Conservation (phyloP, 2,329 filamentous ascomycete genomes). For the Anthostomella pinea region DNA sequence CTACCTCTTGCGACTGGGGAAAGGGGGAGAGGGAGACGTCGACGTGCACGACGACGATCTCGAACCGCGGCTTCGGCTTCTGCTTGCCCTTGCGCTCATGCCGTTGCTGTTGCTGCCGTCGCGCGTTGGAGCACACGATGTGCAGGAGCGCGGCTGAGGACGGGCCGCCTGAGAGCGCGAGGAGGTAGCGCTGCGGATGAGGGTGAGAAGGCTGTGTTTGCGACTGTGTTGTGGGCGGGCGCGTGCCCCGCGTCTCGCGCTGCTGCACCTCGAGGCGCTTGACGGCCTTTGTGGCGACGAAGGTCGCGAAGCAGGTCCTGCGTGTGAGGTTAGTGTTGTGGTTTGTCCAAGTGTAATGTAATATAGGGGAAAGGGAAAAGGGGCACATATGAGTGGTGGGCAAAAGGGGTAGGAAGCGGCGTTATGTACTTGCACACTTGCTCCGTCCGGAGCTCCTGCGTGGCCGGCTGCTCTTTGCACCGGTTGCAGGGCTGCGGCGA, state of each 20-base stretch:
- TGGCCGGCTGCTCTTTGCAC: conserved; percentile 31
- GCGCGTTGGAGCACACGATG: conserved; percentile 68
- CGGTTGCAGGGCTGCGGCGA: conserved; percentile 26
- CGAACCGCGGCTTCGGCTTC: conserved; percentile 55
- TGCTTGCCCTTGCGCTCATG: too few relatives aligned
- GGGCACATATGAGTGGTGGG: not conserved
- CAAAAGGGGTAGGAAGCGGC: not conserved
- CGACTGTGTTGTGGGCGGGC: conserved; percentile 8
- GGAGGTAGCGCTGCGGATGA: conserved; percentile 54
- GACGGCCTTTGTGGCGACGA: conserved; percentile 73
- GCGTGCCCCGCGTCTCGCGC: conserved; percentile 42
- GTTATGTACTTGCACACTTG: conserved; percentile 27
- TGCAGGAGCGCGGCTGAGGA: conserved; percentile 78
- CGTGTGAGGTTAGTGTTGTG: not conserved
- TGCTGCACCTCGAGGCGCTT: conserved; percentile 62
- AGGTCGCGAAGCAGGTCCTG: conserved; percentile 74
- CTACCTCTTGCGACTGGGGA: not conserved
- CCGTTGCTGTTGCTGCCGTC: conserved; percentile 61
- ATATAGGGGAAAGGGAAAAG: conserved; percentile 1
- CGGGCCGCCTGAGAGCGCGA: conserved; percentile 79
- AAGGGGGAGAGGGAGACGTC: conserved; percentile 32
- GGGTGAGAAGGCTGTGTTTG: conserved; percentile 26
- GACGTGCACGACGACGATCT: conserved; percentile 60
- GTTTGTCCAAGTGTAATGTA: not conserved
- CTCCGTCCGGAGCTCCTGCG: conserved; percentile 31